A percentile compares a stretch with the other conserved stretches of the same genome.
Conservation (phyloP, 116 monocot genomes). For the Cymodocea nodosa region DNA sequence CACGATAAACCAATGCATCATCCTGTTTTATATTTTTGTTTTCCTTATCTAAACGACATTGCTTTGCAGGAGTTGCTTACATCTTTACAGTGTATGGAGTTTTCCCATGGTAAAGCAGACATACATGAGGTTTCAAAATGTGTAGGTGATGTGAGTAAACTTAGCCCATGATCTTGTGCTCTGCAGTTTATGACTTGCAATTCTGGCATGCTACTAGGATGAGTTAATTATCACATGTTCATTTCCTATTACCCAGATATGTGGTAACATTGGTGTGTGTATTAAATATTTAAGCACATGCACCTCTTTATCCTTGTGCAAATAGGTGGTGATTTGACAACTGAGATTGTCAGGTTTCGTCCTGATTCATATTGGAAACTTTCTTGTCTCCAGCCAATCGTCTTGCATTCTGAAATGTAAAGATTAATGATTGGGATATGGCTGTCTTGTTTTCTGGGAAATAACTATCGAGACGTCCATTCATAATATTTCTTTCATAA, state of each 20-base stretch:
- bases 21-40: not conserved
- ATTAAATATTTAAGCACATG: too few species aligned
- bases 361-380: not conserved
- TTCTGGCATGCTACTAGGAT: too few species aligned
- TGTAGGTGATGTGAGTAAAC: constrained; percentile 72
- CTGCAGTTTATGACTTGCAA: not conserved
- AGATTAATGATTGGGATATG: not conserved
- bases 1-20: not conserved
- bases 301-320: too few species aligned
- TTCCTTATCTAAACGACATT: not conserved
- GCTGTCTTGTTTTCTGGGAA: too few species aligned
- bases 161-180: constrained; percentile 11
- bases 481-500: not conserved
- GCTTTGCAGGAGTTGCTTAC: constrained; percentile 59
- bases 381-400: not conserved
- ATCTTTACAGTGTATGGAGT: constrained; percentile 44
- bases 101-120: constrained; percentile 51
- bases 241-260: too few species aligned
- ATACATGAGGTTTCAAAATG: constrained; percentile 76
- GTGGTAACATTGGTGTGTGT: too few species aligned
- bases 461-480: not conserved
- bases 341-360: too few species aligned
- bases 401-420: not conserved
- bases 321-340: too few species aligned
- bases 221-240: too few species aligned